Evolutionary conservation across 495 filamentous ascomycete genomes (phyloP).

Genomic region (Penicillium parvum): DNA sequence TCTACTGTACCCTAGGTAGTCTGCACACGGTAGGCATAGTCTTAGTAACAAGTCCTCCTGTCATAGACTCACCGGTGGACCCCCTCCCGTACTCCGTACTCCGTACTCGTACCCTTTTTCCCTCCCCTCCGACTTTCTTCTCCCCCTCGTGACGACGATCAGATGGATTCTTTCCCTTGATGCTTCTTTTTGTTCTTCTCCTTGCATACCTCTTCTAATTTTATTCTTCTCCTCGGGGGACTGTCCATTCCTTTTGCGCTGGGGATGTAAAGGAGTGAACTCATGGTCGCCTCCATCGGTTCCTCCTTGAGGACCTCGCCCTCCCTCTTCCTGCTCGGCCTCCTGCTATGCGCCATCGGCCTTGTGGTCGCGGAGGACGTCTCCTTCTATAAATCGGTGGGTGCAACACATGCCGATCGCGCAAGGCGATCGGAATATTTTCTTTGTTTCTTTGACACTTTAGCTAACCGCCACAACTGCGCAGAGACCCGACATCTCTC

Average conservation of each 20-base stretch:
- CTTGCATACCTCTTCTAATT: conserved; percentile 18
- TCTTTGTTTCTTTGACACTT: too few species aligned
- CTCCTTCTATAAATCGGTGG: conserved; percentile 28
- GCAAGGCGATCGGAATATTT: too few species aligned
- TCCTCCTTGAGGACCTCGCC: conserved; percentile 12
- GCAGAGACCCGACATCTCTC: conserved; percentile 41
- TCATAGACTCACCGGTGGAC: too few species aligned
- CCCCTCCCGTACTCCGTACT: too few species aligned
- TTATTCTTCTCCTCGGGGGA: conserved; percentile 1
- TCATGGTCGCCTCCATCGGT: conserved; percentile 20
- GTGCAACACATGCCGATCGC: conserved; percentile 5
- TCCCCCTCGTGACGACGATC: conserved; percentile 1
- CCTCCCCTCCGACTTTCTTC: too few species aligned
- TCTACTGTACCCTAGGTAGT: too few species aligned
- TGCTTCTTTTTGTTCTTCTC: conserved; percentile 5
- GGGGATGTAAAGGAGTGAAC: conserved; percentile 19
- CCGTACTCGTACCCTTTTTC: conserved; percentile 8
- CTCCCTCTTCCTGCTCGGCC: conserved; percentile 9
- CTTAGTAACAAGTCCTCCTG: too few species aligned
- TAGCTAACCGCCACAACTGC: too few species aligned
- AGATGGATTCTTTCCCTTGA: conserved; percentile 1
- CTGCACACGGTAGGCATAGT: too few species aligned
- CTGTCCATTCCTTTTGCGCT: not conserved
- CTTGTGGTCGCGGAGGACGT: conserved; percentile 14
- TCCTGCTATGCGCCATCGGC: conserved; percentile 13